These are phyloP conservation scores for Penicillium olsonii DNA, from an alignment of 2,329 filamentous ascomycete species.

Conservation along the genomic window DNA sequence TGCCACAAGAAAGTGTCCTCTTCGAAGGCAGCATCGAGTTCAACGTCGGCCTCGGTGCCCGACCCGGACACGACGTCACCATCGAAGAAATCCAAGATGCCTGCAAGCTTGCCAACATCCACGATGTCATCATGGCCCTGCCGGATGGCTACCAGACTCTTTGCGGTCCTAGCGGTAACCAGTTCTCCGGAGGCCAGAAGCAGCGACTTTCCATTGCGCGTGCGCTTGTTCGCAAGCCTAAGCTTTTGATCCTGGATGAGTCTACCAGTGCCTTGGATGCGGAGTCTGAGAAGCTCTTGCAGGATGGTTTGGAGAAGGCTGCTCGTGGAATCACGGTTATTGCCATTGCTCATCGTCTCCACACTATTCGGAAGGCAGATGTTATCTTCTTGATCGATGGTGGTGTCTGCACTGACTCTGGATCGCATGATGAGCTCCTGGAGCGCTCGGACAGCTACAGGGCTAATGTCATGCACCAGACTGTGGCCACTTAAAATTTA, in stretches of 20 bases:
- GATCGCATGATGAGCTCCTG: conserved; percentile 64
- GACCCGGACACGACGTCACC: conserved; percentile 57
- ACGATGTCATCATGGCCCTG: conserved; percentile 64
- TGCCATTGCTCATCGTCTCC: conserved; percentile 45
- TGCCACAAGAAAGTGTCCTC: conserved; percentile 51
- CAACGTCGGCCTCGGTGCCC: conserved; percentile 49
- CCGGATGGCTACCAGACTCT: conserved; percentile 61
- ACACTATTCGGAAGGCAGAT: conserved; percentile 67
- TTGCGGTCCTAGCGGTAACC: conserved; percentile 55
- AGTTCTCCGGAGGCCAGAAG: conserved; percentile 58
- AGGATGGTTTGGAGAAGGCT: conserved; percentile 40
- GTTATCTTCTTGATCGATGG: conserved; percentile 76
- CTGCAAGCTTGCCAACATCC: conserved; percentile 68
- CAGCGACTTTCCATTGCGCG: conserved; percentile 62
- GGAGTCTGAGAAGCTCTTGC: conserved; percentile 53
- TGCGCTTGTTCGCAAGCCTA: conserved; percentile 57
- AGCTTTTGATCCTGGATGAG: conserved; percentile 62
- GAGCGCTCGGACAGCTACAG: conserved; percentile 43
- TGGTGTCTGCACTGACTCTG: conserved; percentile 63
- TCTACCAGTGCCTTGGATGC: conserved; percentile 61
- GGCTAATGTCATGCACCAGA: conserved; percentile 42
- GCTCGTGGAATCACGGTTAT: conserved; percentile 40
- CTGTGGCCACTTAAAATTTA: conserved; percentile 25
- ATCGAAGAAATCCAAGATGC: conserved; percentile 66
- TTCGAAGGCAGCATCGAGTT: conserved; percentile 52